A percentile compares a stretch with the other conserved stretches of the same genome.
These are phyloP conservation scores for Trichosporon asahii DNA, from an alignment of 1,284 basidiomycete genomes.

Conservation along the genomic window DNA sequence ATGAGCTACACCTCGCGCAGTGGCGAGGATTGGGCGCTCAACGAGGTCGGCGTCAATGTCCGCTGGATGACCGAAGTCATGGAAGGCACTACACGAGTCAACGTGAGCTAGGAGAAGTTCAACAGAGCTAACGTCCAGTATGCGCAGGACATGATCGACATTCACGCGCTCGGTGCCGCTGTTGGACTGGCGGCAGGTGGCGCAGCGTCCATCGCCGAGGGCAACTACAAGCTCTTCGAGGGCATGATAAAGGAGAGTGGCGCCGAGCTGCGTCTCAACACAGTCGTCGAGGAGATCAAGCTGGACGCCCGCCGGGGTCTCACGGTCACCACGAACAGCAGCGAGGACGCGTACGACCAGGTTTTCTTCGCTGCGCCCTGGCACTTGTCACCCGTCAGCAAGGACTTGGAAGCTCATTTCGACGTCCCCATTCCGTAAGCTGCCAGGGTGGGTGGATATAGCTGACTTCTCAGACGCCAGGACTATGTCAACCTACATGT, in stretches of 20 bases:
- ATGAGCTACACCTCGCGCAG: conserved; percentile 57
- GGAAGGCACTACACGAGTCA: conserved; percentile 79
- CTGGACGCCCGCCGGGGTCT: conserved; percentile 11
- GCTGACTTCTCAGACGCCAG: conserved; percentile 49
- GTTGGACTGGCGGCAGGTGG: conserved; percentile 70
- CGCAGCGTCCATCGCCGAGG: conserved; percentile 67
- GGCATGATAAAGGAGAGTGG: conserved; percentile 68
- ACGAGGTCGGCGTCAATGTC: conserved; percentile 53
- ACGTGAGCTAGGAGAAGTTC: conserved; percentile 57
- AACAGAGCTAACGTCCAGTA: conserved; percentile 34
- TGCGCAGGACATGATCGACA: conserved; percentile 63
- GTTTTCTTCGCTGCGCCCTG: conserved; percentile 50
- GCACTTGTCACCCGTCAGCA: conserved; percentile 30
- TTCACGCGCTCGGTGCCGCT: conserved; percentile 76
- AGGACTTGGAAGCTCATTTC: conserved; percentile 20
- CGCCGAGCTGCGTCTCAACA: conserved; percentile 67
- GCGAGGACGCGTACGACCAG: conserved; percentile 37
- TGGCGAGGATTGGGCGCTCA: conserved; percentile 61
- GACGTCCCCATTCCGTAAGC: conserved; percentile 25
- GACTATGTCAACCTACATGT: conserved; percentile 83
- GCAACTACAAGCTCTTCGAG: conserved; percentile 84
- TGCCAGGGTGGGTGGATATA: neutral
- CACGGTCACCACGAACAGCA: conserved; percentile 13
- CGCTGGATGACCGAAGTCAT: conserved; percentile 75
- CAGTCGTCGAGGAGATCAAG: conserved; percentile 53